Evolutionary conservation across 1,284 basidiomycete species (phyloP).

Genomic region (Caloboletus firmus): DNA sequence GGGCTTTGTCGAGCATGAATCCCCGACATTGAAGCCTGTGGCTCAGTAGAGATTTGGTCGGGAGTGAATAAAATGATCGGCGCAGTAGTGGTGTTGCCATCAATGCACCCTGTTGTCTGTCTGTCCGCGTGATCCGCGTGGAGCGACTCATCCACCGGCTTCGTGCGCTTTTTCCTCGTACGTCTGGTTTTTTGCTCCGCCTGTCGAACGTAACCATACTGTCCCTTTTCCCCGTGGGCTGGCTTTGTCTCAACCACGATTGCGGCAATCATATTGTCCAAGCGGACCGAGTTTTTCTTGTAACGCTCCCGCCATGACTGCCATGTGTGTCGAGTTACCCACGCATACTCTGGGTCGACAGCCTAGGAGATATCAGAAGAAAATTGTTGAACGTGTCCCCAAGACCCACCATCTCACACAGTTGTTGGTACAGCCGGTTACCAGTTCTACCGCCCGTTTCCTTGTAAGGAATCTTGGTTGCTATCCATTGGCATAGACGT

Average conservation of each 20-base stretch:
- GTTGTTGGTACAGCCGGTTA: conserved; percentile 71
- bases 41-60: conserved; percentile 18
- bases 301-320: conserved; percentile 84
- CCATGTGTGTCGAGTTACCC: conserved; percentile 83
- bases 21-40: conserved; percentile 17
- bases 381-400: neutral
- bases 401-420: conserved; percentile 48
- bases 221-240: conserved; percentile 66
- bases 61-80: conserved; percentile 31
- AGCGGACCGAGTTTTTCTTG: conserved; percentile 70
- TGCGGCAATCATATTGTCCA: conserved; percentile 60
- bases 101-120: conserved; percentile 26
- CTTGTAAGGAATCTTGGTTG: conserved; percentile 75
- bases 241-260: conserved; percentile 70
- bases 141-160: conserved; percentile 31
- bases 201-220: conserved; percentile 73
- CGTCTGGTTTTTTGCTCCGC: conserved; percentile 64
- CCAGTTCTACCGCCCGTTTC: conserved; percentile 75
- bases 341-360: conserved; percentile 65
- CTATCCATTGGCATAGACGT: conserved; percentile 72
- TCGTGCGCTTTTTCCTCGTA: conserved; percentile 48
- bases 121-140: conserved; percentile 23
- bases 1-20: conserved; percentile 35
- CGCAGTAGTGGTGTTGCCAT: conserved; percentile 15
- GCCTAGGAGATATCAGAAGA: conserved; percentile 34